Evolutionary conservation across 108 stramenopile genomes (phyloP), one percentile per base, ranked within the genome.

Genomic region (Cyclotella atomus): DNA sequence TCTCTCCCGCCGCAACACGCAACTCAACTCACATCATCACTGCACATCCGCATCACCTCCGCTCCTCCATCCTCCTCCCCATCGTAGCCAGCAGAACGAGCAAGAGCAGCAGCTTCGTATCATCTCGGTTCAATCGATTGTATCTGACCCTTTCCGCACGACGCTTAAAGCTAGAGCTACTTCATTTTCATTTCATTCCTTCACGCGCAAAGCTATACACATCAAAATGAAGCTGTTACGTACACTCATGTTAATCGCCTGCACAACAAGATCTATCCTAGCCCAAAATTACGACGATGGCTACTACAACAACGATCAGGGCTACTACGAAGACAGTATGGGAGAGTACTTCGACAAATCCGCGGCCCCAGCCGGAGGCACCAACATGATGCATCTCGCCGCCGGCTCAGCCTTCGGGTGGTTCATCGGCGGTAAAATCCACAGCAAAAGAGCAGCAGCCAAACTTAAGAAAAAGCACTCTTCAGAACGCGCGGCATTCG

Each of bases 381-480:
- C 30, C 47, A 44, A 65, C 57, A 24, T 82, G 23, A 72, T 75
- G 59, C 70, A 82, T 65, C 53, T 82, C 19, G 73, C 64, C 24
- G 68, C 65, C 16, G 50, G 70, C 14, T 65, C 69, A 14, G 69
- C 59, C 36, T 43, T 74, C n/a, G 84, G 76, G 1, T 81, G 84
- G 80, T 80, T 84, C 59, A 38, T 81, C 65, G 84, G 80, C 0
- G 76, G 66, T 17, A 84, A 81, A 53, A 78, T 84, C 61, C 81
- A 84, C 81, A 57, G 71, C 44, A 59, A 71, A 36, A 62, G 80
- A 49, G 59, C 72, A 20, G 76, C 71, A 23, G 70, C 38, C 50
- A 76, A 71, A 49, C 79, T 86, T 10, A 81, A 86, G 83, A 83
- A 86, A 49, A 74, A 83, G 57, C 85, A 86, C 59, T 30, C 73